Evolutionary conservation across 1,139 yeast species (phyloP), one percentile per base, ranked within the genome.

Genomic region (Kodamaea sp.): DNA sequence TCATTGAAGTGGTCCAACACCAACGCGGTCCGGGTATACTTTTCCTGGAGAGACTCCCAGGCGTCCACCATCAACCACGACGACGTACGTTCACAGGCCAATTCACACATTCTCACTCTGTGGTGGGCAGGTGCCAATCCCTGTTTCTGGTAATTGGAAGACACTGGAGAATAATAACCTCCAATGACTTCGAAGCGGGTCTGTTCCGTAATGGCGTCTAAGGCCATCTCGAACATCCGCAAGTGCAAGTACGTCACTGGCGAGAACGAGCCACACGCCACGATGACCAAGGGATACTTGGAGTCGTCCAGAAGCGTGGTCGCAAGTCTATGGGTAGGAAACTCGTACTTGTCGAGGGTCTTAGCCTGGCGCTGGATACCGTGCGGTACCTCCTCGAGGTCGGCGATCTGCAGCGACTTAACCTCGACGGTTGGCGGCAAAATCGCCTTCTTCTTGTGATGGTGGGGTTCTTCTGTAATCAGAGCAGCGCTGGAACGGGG

Each of bases 51-150:
- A 6, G 95, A 84, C 61, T 92, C 99, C 99, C 99, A 92, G 0
- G 97, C 97, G 60, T 92, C 99, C 15, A 92, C 98, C 97, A 92
- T 94, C 31, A 94, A 72, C 97, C 99, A 92, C 18, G 94, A 81
- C 4, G 94, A 82, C 0, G 99, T 92, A 53, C 98, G 76, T 56
- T 92, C 98, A 61, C 98, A 90, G 0, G 97, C 98, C 56, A 92
- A 70, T 59, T 94, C 97, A 61, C 98, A 90, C 98, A 92, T 92
- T 36, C 97, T 73, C 8, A 92, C 98, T 39, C 99, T 76, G 61
- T 92, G 96, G 43, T 71, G 73, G 0, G 97, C 77, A 0, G 86
- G 79, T 0, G 98, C 97, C 37, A 92, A 69, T 0, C 99, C 99
- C 32, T 88, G 89, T 59, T 92, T 94, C 57, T 83, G 81, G 65